Conservation (phyloP, 306 rosid species). For the Sindora glabra region DNA sequence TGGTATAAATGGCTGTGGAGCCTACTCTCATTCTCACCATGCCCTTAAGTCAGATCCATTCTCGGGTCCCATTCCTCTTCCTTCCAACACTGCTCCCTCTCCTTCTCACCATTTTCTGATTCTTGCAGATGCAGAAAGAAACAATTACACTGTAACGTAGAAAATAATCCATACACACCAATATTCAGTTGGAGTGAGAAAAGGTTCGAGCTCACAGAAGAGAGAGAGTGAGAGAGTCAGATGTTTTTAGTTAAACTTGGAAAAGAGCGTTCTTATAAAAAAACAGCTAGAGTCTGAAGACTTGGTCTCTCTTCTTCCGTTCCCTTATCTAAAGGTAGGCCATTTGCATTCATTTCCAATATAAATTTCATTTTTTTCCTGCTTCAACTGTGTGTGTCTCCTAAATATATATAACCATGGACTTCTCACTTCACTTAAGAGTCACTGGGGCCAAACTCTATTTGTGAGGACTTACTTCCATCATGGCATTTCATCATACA, state of each 20-base stretch:
- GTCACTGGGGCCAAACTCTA: neutral
- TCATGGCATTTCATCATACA: neutral
- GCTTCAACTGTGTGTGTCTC: constrained; percentile 16
- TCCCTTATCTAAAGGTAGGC: constrained; percentile 38
- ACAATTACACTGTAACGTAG: too few species aligned
- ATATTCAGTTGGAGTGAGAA: constrained; percentile 13
- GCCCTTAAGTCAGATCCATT: constrained; percentile 60
- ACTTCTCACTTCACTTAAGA: constrained; percentile 10
- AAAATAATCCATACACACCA: too few species aligned
- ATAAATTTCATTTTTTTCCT: neutral
- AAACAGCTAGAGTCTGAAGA: constrained; percentile 27
- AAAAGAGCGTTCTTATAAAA: constrained; percentile 24
- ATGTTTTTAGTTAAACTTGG: constrained; percentile 8
- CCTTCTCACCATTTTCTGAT: constrained; percentile 40
- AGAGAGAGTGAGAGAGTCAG: neutral
- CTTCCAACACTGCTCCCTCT: constrained; percentile 42
- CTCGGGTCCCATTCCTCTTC: constrained; percentile 43
- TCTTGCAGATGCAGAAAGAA: neutral
- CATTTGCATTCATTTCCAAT: constrained; percentile 30
- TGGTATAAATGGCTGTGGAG: constrained; percentile 48
- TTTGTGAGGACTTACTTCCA: neutral
- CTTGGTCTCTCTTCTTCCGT: constrained; percentile 11
- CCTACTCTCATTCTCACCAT: constrained; percentile 43
- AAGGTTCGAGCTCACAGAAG: constrained; percentile 13
- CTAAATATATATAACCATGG: constrained; percentile 4